These are phyloP conservation scores for Heritiera littoralis DNA, from an alignment of 345 rosid genomes.

Conservation along the genomic window DNA sequence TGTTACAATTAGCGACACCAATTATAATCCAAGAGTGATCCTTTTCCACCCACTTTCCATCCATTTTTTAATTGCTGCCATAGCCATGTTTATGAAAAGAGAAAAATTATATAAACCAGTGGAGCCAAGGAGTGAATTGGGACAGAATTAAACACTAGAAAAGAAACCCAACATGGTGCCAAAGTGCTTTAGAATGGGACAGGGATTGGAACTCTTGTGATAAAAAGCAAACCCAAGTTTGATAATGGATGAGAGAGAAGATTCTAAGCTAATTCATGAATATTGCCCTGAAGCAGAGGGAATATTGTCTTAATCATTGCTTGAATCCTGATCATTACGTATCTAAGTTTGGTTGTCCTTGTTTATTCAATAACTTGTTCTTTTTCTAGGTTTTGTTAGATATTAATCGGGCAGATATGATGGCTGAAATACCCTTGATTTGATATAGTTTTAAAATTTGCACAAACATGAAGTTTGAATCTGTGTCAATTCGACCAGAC, in stretches of 20 bases:
- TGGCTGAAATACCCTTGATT: no score
- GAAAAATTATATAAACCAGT: neutral
- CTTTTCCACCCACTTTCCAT: neutral
- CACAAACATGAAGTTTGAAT: neutral
- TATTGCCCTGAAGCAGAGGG: neutral
- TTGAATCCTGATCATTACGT: neutral
- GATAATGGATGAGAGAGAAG: slow-evolving; percentile 48
- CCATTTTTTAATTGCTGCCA: neutral
- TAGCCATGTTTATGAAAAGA: neutral
- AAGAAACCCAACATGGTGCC: neutral
- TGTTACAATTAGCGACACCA: neutral
- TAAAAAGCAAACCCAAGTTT: slow-evolving; percentile 28
- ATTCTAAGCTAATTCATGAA: slow-evolving; percentile 18
- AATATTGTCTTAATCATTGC: slow-evolving; percentile 26
- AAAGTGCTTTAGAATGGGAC: slow-evolving; percentile 21
- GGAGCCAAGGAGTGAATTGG: no score
- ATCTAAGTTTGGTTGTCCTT: neutral
- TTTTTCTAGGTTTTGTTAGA: neutral
- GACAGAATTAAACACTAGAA: no score
- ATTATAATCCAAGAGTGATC: neutral
- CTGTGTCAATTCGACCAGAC: neutral
- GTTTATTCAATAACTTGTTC: neutral
- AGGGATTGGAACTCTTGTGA: slow-evolving; percentile 10
- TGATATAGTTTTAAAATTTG: neutral
- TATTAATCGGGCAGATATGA: neutral